Evolutionary conservation across 257 asterid genomes (phyloP).

Genomic region (Scutellaria baicalensis): DNA sequence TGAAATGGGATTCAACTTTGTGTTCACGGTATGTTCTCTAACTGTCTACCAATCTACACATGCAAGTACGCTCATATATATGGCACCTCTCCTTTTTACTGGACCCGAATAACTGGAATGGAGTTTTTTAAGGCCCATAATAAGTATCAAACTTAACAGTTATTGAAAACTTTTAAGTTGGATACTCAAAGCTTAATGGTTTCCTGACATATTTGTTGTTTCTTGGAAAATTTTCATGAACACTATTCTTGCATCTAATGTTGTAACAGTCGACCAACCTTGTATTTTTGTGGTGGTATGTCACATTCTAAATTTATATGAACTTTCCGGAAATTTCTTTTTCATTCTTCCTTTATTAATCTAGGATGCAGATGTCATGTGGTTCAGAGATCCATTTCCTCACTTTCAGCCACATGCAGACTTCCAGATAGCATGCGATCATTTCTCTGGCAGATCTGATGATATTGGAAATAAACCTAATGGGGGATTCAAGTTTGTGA

Average conservation of each 20-base stretch:
- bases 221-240: not conserved
- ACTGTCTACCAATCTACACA: not conserved
- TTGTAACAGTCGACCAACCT: too few relatives aligned
- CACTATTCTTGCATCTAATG: not conserved
- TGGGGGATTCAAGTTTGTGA: constrained; percentile 64
- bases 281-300: not conserved
- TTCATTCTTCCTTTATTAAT: constrained; percentile 2
- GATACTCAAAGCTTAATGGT: not conserved
- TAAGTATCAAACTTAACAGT: not conserved
- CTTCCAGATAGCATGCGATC: constrained; percentile 71
- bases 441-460: constrained; percentile 48
- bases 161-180: not conserved
- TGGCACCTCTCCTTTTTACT: not conserved
- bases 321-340: not conserved
- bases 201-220: not conserved
- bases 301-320: not conserved
- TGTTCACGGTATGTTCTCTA: constrained; percentile 48
- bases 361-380: constrained; percentile 71
- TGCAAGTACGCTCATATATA: not conserved
- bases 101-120: not conserved
- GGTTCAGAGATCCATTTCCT: constrained; percentile 67
- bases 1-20: constrained; percentile 62
- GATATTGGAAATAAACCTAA: constrained; percentile 42
- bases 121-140: not conserved
- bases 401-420: constrained; percentile 47